phyloP scores from a whole-genome alignment of 345 rosid genomes.

The Populus simonii region DNA sequence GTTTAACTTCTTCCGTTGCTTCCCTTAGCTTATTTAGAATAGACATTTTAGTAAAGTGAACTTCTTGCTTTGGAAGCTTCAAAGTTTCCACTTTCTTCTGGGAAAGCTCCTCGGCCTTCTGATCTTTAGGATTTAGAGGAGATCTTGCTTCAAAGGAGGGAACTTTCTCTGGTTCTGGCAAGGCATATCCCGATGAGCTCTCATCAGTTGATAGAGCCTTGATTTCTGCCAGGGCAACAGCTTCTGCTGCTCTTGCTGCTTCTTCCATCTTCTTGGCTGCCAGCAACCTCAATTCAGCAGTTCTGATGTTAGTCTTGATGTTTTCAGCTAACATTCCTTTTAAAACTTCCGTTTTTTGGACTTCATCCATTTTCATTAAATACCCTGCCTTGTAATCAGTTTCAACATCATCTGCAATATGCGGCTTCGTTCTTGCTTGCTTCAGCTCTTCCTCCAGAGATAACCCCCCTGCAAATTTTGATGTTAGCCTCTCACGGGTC shows the following conservation, averaged over 20 bases:
- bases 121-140: conserved; percentile 40
- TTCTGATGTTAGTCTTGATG: conserved; percentile 39
- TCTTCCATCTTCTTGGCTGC: conserved; percentile 99
- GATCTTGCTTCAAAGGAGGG: conserved; percentile 22
- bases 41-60: conserved; percentile 35
- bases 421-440: conserved; percentile 40
- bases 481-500: conserved; percentile 57
- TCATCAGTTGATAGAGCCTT: conserved; percentile 47
- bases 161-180: conserved; percentile 56
- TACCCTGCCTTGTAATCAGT: conserved; percentile 30
- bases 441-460: conserved; percentile 53
- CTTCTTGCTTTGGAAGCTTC: conserved; percentile 30
- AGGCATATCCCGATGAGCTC: conserved; percentile 37
- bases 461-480: conserved; percentile 53
- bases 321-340: conserved; percentile 32
- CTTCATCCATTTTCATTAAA: conserved; percentile 46
- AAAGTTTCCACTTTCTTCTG: conserved; percentile 27
- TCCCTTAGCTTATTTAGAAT: conserved; percentile 70
- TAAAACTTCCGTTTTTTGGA: conserved; percentile 26
- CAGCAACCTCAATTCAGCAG: conserved; percentile 79
- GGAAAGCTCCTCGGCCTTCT: conserved; percentile 19
- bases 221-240: conserved; percentile 75
- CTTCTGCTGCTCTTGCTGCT: conserved; percentile 95
- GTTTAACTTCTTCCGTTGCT: conserved; percentile 72
- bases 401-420: conserved; percentile 9